Evolutionary conservation across 805 yeast genomes (phyloP), one percentile per base, ranked within the genome.

Genomic region (Ascoidea asiatica): DNA sequence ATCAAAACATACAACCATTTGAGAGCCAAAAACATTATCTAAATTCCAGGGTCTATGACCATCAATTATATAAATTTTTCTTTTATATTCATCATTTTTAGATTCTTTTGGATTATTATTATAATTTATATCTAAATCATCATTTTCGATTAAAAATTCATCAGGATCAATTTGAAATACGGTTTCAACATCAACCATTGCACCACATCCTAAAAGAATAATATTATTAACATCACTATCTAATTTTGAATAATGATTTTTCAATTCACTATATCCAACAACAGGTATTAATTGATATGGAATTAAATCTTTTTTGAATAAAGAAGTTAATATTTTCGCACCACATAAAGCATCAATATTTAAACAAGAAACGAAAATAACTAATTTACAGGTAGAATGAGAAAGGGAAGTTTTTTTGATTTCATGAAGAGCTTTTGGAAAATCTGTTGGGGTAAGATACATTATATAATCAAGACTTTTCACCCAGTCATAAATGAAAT

Each of bases 31-130:
- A 41, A 92, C 56, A 57, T 92, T 92, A 58, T 89, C 95, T 50
- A 92, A 65, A 61, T 89, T 89, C 97, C 98, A 92, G 4, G 98
- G 99, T 50, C 97, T 67, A 51, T 84, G 92, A 3, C 95, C 88
- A 61, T 92, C 99, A 45, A 92, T 70, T 8, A 94, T 74, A 54
- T 86, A 94, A 2, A 90, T 73, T 46, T 70, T 75, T 50, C 92
- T 70, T 41, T 63, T 71, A 38, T 70, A 58, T 11, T 11, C 35
- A 11, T 29, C 35, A 8, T 29, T 29, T 40, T 58, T 55, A 33
- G 65, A 41, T 35, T 53, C 61, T 35, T 53, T 56, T n/a, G 53
- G 40, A 20, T 53, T 60, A 5, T 51, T 60, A 21, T 55, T 59
- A 35, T 44, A 58, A 19, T 44, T 47, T 5, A 6, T 18, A 13